phyloP scores from a whole-genome alignment of 306 rosid genomes.

The Vigna reflexopilosa region DNA sequence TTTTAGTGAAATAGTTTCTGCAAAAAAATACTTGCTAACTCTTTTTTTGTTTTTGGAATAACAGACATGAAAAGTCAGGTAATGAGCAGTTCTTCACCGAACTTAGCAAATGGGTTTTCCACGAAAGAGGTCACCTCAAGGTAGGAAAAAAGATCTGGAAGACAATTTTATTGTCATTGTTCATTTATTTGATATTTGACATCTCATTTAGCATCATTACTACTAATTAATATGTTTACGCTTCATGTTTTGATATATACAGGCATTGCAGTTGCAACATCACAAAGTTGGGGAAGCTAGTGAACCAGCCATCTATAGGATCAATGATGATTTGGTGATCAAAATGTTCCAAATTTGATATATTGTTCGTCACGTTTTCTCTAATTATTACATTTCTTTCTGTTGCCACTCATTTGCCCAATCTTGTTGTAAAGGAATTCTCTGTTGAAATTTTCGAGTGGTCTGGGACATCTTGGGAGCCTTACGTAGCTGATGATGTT shows the following conservation, averaged over 20 bases:
- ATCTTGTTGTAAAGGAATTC: constrained; percentile 69
- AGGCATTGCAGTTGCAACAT: constrained; percentile 85
- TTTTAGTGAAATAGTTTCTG: neutral
- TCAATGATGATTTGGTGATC: constrained; percentile 91
- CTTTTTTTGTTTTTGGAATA: constrained; percentile 30
- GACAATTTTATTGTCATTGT: constrained; percentile 22
- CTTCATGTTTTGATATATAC: constrained; percentile 40
- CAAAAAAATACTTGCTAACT: neutral
- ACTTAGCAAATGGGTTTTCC: constrained; percentile 96
- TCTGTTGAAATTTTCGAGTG: constrained; percentile 89
- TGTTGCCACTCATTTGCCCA: constrained; percentile 43
- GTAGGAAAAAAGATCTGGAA: constrained; percentile 51
- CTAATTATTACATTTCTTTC: constrained; percentile 25
- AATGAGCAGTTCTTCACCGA: constrained; percentile 89
- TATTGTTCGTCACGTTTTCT: neutral
- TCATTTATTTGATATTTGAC: constrained; percentile 36
- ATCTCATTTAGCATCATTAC: constrained; percentile 27
- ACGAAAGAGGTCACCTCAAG: constrained; percentile 97
- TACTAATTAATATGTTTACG: constrained; percentile 31
- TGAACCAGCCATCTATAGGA: constrained; percentile 89
- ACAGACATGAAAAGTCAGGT: constrained; percentile 86
- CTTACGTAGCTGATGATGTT: constrained; percentile 87
- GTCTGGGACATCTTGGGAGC: constrained; percentile 93
- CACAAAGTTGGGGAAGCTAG: constrained; percentile 78
- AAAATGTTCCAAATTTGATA: constrained; percentile 35